These are phyloP conservation scores for Clarireedia homoeocarpa DNA, from an alignment of 2,329 filamentous ascomycete species.

Conservation along the genomic window DNA sequence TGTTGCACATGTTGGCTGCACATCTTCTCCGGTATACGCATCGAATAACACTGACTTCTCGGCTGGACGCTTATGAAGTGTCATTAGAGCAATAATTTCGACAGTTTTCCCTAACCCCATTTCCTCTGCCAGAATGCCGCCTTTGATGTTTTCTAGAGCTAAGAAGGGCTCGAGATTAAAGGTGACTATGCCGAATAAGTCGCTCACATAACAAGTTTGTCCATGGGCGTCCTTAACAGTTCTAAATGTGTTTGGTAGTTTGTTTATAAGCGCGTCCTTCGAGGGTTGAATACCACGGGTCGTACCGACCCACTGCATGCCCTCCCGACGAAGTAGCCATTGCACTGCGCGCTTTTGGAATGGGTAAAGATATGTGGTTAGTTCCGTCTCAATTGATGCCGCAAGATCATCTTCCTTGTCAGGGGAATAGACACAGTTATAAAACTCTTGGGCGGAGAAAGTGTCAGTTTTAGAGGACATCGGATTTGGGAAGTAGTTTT, in stretches of 20 bases:
- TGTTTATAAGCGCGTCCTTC: background rate
- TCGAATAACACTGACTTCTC: conserved; percentile 27
- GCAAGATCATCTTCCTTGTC: conserved; percentile 34
- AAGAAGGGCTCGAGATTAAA: conserved; percentile 40
- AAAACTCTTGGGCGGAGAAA: conserved; percentile 54
- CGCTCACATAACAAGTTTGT: conserved; percentile 47
- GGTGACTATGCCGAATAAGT: conserved; percentile 53
- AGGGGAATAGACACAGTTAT: conserved; percentile 60
- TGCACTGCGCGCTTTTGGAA: conserved; percentile 64
- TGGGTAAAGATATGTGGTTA: conserved; percentile 52
- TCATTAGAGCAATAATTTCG: conserved; percentile 64
- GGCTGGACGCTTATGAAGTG: conserved; percentile 45
- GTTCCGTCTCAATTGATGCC: conserved; percentile 35
- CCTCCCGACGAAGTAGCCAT: conserved; percentile 64
- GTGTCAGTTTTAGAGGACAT: conserved; percentile 11
- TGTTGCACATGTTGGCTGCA: conserved; percentile 47
- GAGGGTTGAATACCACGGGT: conserved; percentile 6
- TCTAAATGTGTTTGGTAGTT: conserved; percentile 35
- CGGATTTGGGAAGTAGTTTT: conserved; percentile 24
- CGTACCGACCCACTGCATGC: conserved; percentile 39
- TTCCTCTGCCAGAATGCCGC: conserved; percentile 58
- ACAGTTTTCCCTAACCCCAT: conserved; percentile 81
- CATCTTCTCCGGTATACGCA: conserved; percentile 32
- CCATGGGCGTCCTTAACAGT: conserved; percentile 39
- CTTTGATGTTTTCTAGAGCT: conserved; percentile 37